Conservation (phyloP, 192 early-diverging fungal genomes). For the Funneliformis geosporum region DNA sequence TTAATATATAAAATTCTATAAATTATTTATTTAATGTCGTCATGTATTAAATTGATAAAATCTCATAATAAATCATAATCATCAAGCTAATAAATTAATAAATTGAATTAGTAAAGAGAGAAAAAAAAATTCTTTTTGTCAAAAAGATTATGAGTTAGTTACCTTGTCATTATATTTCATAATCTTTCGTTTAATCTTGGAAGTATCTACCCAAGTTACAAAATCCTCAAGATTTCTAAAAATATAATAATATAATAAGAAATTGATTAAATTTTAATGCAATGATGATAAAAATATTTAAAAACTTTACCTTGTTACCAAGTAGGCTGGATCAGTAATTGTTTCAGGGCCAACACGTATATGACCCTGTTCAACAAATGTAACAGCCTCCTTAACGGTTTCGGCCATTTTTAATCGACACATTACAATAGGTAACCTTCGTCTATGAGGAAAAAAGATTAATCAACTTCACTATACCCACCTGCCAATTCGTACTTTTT, state of each 20-base stretch:
- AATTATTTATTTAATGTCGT: no score
- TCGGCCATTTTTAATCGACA: constrained; percentile 94
- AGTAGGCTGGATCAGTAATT: constrained; percentile 84
- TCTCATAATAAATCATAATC: constrained; percentile 84
- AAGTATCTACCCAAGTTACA: constrained; percentile 97
- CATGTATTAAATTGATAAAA: no score
- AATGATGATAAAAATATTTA: background rate
- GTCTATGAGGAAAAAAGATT: constrained; percentile 38
- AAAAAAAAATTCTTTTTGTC: background rate
- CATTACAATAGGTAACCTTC: constrained; percentile 89
- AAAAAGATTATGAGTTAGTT: background rate
- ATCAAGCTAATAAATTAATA: constrained; percentile 60
- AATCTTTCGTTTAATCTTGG: constrained; percentile 96
- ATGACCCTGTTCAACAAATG: constrained; percentile 93
- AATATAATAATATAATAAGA: constrained; percentile 41
- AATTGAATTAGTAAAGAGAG: background rate
- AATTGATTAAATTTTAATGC: background rate
- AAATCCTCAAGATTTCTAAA: constrained; percentile 93
- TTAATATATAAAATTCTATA: no score
- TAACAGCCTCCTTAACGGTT: constrained; percentile 86
- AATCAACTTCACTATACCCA: background rate
- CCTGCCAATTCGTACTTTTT: background rate
- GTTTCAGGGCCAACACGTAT: constrained; percentile 90
- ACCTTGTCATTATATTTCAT: constrained; percentile 89
- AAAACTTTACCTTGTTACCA: constrained; percentile 40